Base-by-base conservation (phyloP, 1,139 yeast genomes). In the Geotrichum histeridarum region DNA sequence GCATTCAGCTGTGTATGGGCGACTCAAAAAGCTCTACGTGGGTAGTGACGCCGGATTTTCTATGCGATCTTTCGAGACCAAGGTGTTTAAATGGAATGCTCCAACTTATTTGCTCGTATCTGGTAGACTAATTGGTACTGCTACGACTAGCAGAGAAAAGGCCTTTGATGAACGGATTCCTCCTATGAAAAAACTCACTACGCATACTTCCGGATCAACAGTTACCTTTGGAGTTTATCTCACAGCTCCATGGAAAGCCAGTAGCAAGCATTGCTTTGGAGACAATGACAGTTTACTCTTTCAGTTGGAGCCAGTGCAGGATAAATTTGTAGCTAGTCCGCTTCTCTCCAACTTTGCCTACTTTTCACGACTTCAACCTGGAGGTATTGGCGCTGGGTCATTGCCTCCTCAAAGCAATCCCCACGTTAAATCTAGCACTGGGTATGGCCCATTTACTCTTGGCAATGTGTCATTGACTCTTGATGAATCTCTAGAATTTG, bases 11-110 rank as follows among this genome's bases (percentile, higher is more conserved):
- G 38, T 64, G n/a, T 61, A 61, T 35, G 66, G 67, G 17, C 59
- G 82, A 56, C 70, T 86, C 58, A 77, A 83, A 51, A 82, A 79
- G 61, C 75, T 91, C 8, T 91, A 84, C 63, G 75, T 80, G 12
- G 97, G 95, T 0, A 74, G 90, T 5, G 81, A 79, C 50, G 77
- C 83, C 22, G 98, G 98, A 1, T 91, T 86, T 65, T 87, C 96
- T 0, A 86, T 91, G 77, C 73, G 95, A 44, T 85, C 96, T 0
- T 77, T 91, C 57, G 96, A 91, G 68, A 79, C 84, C 59, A 88
- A 85, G 61, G 87, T 85, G 0, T 84, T 88, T 72, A 88, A 89
- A 65, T 91, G 97, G 96, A 82, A 80, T 61, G 95, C 96, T 0
- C 96, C 96, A 0, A 82, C 96, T 0, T 66, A 89, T 1, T 61